Percentiles rank a stretch among this genome's conserved stretches.
Evolutionary conservation across 768 basidiomycete genomes (phyloP).

Genomic region (Auriscalpium microsporum): DNA sequence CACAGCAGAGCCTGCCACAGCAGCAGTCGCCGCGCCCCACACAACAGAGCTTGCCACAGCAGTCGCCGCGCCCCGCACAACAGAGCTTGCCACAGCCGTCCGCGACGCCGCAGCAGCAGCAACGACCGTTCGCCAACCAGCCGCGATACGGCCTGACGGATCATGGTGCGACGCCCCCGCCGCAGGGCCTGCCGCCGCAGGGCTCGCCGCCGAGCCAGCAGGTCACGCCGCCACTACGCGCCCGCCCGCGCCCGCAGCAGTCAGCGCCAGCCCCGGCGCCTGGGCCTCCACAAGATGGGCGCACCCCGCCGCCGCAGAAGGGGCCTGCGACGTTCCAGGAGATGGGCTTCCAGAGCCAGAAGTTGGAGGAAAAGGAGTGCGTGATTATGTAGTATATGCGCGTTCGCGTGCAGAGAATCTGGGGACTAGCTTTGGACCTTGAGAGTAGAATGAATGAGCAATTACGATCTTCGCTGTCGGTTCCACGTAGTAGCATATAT

Average conservation of each 20-base stretch:
- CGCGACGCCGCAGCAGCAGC: neutral
- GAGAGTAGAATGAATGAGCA: too few species aligned
- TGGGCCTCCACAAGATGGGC: neutral
- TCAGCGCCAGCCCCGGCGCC: neutral
- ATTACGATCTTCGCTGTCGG: too few species aligned
- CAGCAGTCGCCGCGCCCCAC: too few species aligned
- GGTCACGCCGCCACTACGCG: neutral
- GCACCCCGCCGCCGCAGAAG: constrained; percentile 18
- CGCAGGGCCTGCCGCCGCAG: neutral
- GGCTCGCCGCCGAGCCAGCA: neutral
- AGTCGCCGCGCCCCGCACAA: neutral
- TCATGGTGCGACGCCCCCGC: neutral
- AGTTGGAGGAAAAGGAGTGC: constrained; percentile 77
- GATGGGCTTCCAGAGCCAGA: constrained; percentile 82
- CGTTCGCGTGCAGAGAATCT: too few species aligned
- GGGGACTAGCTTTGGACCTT: too few species aligned
- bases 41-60: too few species aligned
- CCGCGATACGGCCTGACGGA: neutral
- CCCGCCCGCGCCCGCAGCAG: neutral
- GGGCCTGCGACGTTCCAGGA: constrained; percentile 82
- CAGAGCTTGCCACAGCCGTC: too few species aligned
- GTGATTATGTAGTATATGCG: constrained; percentile 58
- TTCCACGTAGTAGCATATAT: too few species aligned
- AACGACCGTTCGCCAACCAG: neutral
- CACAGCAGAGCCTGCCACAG: too few species aligned